A percentile compares a stretch with the other conserved stretches of the same genome.
phyloP scores from a whole-genome alignment of 331 rosid genomes.

The Quercus phellos region DNA sequence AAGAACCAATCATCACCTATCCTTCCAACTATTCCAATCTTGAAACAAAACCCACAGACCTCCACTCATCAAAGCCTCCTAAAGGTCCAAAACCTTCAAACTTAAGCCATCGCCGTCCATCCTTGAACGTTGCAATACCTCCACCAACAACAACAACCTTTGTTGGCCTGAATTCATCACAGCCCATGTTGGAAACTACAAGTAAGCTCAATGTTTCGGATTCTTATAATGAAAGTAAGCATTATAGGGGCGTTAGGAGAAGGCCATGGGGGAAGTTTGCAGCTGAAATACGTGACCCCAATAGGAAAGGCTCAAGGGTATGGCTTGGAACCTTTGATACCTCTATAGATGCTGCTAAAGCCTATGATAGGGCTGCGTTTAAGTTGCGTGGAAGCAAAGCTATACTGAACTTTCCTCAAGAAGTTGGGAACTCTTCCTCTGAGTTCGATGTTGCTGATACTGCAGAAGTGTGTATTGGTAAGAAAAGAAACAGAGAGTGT shows the following conservation, averaged over 20 bases:
- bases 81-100: conserved; percentile 14
- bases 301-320: conserved; percentile 68
- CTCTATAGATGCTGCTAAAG: conserved; percentile 84
- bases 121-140: conserved; percentile 35
- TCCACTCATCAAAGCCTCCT: conserved; percentile 16
- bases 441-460: not conserved
- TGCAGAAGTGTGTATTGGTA: conserved; percentile 6
- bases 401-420: conserved; percentile 78
- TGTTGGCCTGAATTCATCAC: not conserved
- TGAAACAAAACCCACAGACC: conserved; percentile 16
- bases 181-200: not conserved
- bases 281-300: conserved; percentile 85
- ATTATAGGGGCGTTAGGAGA: conserved; percentile 75
- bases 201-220: not conserved
- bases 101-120: conserved; percentile 34
- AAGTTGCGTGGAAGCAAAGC: conserved; percentile 82
- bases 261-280: conserved; percentile 94
- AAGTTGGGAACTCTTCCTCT: conserved; percentile 24
- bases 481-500: conserved; percentile 24
- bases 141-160: not conserved
- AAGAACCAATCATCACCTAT: not conserved
- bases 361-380: conserved; percentile 84
- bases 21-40: not conserved
- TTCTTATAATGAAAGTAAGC: conserved; percentile 17
- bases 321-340: conserved; percentile 96